Evolutionary conservation across 2,329 filamentous ascomycete species (phyloP).

Genomic region (Boeremia lycopersici): DNA sequence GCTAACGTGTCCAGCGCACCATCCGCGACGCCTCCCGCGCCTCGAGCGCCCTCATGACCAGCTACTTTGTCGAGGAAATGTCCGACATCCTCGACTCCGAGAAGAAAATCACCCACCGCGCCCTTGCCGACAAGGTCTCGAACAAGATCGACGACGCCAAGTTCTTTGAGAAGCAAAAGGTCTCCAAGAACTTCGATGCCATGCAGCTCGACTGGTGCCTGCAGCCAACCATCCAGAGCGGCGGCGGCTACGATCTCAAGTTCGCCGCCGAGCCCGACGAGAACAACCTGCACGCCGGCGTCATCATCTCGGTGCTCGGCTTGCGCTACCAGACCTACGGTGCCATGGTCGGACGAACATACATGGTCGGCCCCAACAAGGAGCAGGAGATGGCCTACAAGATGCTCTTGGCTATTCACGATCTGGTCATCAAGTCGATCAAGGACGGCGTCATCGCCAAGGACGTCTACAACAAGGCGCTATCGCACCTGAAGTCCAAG

Average conservation of each 20-base stretch:
- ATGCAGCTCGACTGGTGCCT: constrained; percentile 93
- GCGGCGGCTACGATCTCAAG: constrained; percentile 91
- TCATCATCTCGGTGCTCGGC: constrained; percentile 91
- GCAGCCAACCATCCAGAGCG: constrained; percentile 89
- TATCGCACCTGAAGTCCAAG: constrained; percentile 80
- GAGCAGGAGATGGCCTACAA: constrained; percentile 95
- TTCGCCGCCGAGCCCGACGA: constrained; percentile 79
- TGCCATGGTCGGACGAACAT: constrained; percentile 89
- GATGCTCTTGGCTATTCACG: constrained; percentile 81
- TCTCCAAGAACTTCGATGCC: constrained; percentile 85
- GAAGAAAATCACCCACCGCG: constrained; percentile 93
- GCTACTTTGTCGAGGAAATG: constrained; percentile 98
- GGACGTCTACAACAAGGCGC: constrained; percentile 89
- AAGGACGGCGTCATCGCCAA: constrained; percentile 84
- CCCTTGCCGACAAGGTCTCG: constrained; percentile 84
- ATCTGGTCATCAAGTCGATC: constrained; percentile 87
- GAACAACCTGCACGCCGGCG: constrained; percentile 82
- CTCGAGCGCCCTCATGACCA: constrained; percentile 91
- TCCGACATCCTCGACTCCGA: constrained; percentile 93
- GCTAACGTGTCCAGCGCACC: constrained; percentile 62
- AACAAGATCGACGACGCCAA: constrained; percentile 91
- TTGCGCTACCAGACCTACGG: constrained; percentile 96
- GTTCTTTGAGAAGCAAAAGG: constrained; percentile 87
- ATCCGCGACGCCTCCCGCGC: constrained; percentile 95
- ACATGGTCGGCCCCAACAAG: constrained; percentile 96